Evolutionary conservation across 139 green algal genomes (phyloP).

Genomic region (Chlamydomonas sp.): DNA sequence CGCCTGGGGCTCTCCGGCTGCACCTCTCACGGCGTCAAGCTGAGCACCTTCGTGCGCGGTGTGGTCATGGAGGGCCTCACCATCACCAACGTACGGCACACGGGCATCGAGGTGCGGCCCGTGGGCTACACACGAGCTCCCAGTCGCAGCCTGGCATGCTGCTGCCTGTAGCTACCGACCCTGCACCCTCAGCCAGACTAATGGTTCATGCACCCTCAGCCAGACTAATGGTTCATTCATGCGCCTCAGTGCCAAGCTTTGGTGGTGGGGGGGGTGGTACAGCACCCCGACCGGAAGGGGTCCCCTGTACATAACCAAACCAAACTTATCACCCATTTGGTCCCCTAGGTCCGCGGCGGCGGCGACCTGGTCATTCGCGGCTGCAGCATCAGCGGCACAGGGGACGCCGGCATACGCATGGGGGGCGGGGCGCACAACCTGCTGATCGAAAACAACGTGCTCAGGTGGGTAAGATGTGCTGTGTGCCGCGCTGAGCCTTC

Average conservation of each 20-base stretch:
- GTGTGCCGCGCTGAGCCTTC: too few relatives aligned
- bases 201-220: too few relatives aligned
- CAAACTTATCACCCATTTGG: too few relatives aligned
- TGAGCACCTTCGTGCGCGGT: conserved; percentile 22
- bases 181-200: neutral
- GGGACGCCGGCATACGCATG: conserved; percentile 4
- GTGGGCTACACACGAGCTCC: neutral
- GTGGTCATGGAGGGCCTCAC: conserved; percentile 1
- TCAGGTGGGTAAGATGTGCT: neutral
- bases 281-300: too few relatives aligned
- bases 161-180: neutral
- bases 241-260: too few relatives aligned
- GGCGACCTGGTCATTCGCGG: conserved; percentile 4
- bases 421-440: conserved; percentile 24
- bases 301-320: too few relatives aligned
- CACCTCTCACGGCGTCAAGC: conserved; percentile 29
- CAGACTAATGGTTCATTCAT: too few relatives aligned
- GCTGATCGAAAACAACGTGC: conserved; percentile 20
- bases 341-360: conserved; percentile 4
- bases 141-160: neutral
- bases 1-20: conserved; percentile 17
- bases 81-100: neutral
- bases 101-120: conserved; percentile 18
- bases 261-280: too few relatives aligned
- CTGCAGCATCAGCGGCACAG: neutral